These are phyloP conservation scores for Plantago elongata DNA, from an alignment of 257 asterid species.

Conservation along the genomic window DNA sequence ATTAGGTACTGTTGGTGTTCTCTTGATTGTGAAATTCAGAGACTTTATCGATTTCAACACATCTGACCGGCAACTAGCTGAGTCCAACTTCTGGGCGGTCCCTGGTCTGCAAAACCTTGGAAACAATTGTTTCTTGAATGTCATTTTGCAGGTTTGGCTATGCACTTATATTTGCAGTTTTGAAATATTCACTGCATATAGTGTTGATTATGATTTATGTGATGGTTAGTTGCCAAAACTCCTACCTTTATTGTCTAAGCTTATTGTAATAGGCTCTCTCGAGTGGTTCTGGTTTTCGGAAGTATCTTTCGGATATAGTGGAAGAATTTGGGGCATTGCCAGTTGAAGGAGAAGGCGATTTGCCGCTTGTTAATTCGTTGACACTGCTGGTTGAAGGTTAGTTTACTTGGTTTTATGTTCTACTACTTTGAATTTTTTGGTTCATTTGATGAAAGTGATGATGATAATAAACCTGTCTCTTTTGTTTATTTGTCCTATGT, in stretches of 20 bases:
- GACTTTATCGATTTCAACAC: constrained; percentile 24
- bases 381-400: constrained; percentile 59
- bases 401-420: constrained; percentile 3
- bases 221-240: too few species aligned
- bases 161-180: too few species aligned
- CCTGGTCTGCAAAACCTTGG: constrained; percentile 88
- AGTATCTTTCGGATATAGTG: constrained; percentile 40
- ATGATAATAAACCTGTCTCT: too few species aligned
- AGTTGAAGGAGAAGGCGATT: constrained; percentile 35
- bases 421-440: neutral
- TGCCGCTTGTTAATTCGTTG: constrained; percentile 59
- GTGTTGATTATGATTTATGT: neutral
- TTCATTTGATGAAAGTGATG: neutral
- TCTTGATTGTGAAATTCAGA: constrained; percentile 39
- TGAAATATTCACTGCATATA: too few species aligned
- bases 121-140: constrained; percentile 87
- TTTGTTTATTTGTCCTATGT: too few species aligned
- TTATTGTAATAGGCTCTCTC: constrained; percentile 58
- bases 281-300: constrained; percentile 65
- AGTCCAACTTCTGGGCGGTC: constrained; percentile 39
- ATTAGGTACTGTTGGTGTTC: constrained; percentile 48
- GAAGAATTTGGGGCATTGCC: constrained; percentile 42
- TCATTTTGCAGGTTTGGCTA: constrained; percentile 66
- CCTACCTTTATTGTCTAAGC: neutral
- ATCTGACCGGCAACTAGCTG: constrained; percentile 18